Base-by-base conservation (phyloP, 2,329 filamentous ascomycete species). In the Cercospora citrullina region DNA sequence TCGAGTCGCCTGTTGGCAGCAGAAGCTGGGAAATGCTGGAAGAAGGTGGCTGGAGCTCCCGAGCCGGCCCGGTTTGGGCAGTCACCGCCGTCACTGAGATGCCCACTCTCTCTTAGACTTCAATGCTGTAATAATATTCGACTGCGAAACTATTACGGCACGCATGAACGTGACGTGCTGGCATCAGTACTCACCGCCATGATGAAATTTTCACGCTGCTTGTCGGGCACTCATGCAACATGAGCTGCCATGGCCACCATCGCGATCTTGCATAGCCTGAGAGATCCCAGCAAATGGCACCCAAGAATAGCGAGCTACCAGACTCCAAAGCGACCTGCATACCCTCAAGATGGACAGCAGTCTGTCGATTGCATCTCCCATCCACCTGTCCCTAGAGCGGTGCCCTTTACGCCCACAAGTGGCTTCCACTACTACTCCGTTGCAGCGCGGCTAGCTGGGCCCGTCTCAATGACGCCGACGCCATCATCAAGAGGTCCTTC, bases 31-130 rank as follows among this genome's bases (percentile, higher is more conserved):
- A 57, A 36, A 60, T 39, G 18, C 36, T 61, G 59, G 23, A 18
- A 48, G 59, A 42, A 26, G 59, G 14, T 61, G 59, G 59, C 36
- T 61, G 59, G 59, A 30, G 9, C 16, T 58, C 14, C 53, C 53
- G 53, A 58, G 26, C 53, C 26, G 53, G 30, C 12, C 53, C 53
- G 53, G 16, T 53, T 23, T n/a, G 36, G 36, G 36, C 36, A 39
- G 36, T 39, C 48, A 53, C 48, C 48, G 48, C 18, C 21, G 9
- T 14, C 18, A 53, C 18, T 12, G 9, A 53, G 9, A 53, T 26
- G 23, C 48, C 23, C 18, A 53, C 48, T 1, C 14, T 23, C 48
- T 12, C 48, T 5, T 23, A 30, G 10, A 16, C 53, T 28, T n/a
- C 26, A 58, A 26, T 30, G 14, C 42, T 48, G n/a, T 5, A 23